These are phyloP conservation scores for Fusarium nurragi DNA, from an alignment of 2,329 filamentous ascomycete genomes.

Conservation along the genomic window DNA sequence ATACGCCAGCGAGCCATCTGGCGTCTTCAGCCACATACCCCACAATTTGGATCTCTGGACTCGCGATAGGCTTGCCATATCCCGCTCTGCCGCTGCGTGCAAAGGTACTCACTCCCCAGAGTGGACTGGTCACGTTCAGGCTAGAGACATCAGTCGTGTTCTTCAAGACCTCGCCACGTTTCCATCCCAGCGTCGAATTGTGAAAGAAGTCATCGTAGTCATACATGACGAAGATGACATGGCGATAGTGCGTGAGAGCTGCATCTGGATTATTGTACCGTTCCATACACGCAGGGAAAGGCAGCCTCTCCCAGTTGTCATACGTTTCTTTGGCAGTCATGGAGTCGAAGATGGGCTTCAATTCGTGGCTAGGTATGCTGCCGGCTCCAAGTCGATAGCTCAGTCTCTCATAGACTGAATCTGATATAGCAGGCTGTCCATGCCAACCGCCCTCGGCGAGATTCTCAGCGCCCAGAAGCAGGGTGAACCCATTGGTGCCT, in stretches of 20 bases:
- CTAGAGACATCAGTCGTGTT: conserved; percentile 1
- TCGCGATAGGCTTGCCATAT: neutral
- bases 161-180: conserved; percentile 4
- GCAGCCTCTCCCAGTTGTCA: neutral
- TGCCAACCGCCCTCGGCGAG: conserved; percentile 1
- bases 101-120: conserved; percentile 9
- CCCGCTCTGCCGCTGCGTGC: neutral
- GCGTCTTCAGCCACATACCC: too few relatives aligned
- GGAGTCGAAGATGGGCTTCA: conserved; percentile 7
- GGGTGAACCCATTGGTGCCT: conserved; percentile 18
- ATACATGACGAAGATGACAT: conserved; percentile 20
- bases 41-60: rapidly evolving
- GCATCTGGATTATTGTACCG: conserved; percentile 16
- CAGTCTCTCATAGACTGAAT: rapidly evolving
- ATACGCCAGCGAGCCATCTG: neutral
- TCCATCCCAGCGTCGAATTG: conserved; percentile 22
- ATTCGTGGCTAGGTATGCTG: too few relatives aligned
- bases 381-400: too few relatives aligned
- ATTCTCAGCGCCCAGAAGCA: conserved; percentile 6
- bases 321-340: neutral
- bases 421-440: neutral
- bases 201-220: conserved; percentile 2
- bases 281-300: neutral
- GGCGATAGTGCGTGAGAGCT: conserved; percentile 11
- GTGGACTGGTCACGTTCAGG: neutral